Evolutionary conservation across 1,139 yeast species (phyloP).

Genomic region (Candida pseudoviswanathii): DNA sequence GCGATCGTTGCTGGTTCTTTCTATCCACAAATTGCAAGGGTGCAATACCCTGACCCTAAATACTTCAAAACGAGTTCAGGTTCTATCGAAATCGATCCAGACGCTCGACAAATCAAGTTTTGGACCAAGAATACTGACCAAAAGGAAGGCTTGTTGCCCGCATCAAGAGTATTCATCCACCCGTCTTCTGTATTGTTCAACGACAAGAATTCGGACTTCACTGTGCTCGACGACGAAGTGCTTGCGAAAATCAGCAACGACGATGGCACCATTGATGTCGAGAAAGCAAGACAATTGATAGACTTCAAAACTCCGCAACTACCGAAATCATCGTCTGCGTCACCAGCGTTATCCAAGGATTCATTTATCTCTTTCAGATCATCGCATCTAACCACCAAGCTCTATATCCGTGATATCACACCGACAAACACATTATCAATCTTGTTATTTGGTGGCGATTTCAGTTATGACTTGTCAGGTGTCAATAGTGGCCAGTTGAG

Average conservation of each 20-base stretch:
- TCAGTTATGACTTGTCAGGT: slow-evolving; percentile 63
- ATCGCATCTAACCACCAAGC: slow-evolving; percentile 65
- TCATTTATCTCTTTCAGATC: slow-evolving; percentile 59
- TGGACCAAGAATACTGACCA: slow-evolving; percentile 68
- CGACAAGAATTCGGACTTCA: slow-evolving; percentile 20
- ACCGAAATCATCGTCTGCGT: slow-evolving; percentile 16
- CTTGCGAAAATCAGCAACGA: slow-evolving; percentile 26
- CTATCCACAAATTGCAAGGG: slow-evolving; percentile 80
- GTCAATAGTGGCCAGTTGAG: slow-evolving; percentile 43
- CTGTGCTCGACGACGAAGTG: slow-evolving; percentile 23
- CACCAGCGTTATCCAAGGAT: slow-evolving; percentile 31
- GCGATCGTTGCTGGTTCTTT: slow-evolving; percentile 79
- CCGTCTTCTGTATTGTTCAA: slow-evolving; percentile 78
- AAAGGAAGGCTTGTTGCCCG: slow-evolving; percentile 41
- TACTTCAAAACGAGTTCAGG: slow-evolving; percentile 73
- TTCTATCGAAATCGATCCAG: slow-evolving; percentile 81
- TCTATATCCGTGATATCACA: slow-evolving; percentile 73
- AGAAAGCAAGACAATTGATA: slow-evolving; percentile 30
- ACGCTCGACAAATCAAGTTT: slow-evolving; percentile 69
- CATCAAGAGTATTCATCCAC: slow-evolving; percentile 74
- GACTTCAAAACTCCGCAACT: slow-evolving; percentile 39
- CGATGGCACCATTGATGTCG: slow-evolving; percentile 39
- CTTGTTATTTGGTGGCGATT: slow-evolving; percentile 75
- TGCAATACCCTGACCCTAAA: slow-evolving; percentile 80
- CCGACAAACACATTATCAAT: slow-evolving; percentile 76